Percentiles rank a stretch among this genome's conserved stretches.
Evolutionary conservation across 192 early-diverging fungal genomes (phyloP).

Genomic region (Entrophospora sp.): DNA sequence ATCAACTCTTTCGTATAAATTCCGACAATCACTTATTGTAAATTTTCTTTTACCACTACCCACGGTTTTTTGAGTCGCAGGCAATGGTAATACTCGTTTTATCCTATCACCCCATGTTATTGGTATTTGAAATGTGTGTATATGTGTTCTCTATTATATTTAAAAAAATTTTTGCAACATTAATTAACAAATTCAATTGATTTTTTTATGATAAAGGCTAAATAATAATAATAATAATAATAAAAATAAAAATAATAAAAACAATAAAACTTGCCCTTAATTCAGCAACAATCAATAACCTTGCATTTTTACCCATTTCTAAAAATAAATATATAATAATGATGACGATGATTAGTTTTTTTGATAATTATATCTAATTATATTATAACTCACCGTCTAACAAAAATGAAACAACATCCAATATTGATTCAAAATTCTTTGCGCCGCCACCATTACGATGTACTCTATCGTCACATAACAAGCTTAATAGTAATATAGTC

Average conservation of each 20-base stretch:
- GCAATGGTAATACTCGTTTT: not conserved
- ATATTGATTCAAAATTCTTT: constrained; percentile 4
- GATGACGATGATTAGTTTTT: not conserved
- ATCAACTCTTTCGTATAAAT: not conserved
- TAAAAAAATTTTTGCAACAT: no score
- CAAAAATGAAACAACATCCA: constrained; percentile 16
- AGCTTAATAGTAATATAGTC: not conserved
- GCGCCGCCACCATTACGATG: not conserved
- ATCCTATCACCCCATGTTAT: not conserved
- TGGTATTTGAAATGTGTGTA: not conserved
- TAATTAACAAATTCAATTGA: no score
- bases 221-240: not conserved
- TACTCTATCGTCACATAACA: not conserved
- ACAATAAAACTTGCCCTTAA: not conserved
- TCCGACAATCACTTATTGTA: not conserved
- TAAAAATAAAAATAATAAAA: not conserved
- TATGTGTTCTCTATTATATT: not conserved
- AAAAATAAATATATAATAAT: not conserved
- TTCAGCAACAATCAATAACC: not conserved
- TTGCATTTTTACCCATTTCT: constrained; percentile 12
- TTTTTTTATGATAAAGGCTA: no score
- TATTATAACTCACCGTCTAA: constrained; percentile 17
- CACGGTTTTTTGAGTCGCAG: not conserved
- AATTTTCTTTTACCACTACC: not conserved
- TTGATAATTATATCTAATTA: not conserved